A percentile compares a stretch with the other conserved stretches of the same genome.
Conservation (phyloP, 2,329 filamentous ascomycete species). For the Ophiocordyceps camponoti-saundersi region DNA sequence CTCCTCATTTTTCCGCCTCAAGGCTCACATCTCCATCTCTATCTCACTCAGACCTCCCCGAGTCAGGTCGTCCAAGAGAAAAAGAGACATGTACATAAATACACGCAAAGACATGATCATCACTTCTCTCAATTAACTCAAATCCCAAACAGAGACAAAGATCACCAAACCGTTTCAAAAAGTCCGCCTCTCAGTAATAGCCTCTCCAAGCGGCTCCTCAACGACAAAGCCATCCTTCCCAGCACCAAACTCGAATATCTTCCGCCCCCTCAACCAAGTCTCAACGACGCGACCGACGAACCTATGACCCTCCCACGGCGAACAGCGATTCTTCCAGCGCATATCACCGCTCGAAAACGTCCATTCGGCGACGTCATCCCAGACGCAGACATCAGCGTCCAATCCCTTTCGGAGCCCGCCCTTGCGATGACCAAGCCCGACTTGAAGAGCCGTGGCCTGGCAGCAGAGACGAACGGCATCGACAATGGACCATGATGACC, state of each 20-base stretch:
- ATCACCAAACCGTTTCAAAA: background rate
- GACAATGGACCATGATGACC: constrained; percentile 32
- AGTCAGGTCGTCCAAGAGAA: too few relatives aligned
- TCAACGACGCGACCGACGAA: constrained; percentile 66
- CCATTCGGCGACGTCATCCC: constrained; percentile 72
- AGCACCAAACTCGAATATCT: constrained; percentile 54
- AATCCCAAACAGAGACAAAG: too few relatives aligned
- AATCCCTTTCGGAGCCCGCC: constrained; percentile 61
- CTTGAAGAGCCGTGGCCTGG: constrained; percentile 72
- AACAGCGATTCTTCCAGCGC: constrained; percentile 89
- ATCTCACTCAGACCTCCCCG: too few relatives aligned
- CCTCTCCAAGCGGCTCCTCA: constrained; percentile 28
- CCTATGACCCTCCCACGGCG: constrained; percentile 69
- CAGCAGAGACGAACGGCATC: constrained; percentile 80
- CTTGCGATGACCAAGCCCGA: constrained; percentile 67
- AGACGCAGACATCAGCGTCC: constrained; percentile 80
- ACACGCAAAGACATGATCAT: too few relatives aligned
- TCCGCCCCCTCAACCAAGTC: constrained; percentile 68
- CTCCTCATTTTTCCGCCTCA: background rate
- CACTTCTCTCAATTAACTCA: too few relatives aligned
- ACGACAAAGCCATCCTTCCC: constrained; percentile 30
- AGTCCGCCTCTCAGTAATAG: constrained; percentile 41
- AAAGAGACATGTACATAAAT: too few relatives aligned
- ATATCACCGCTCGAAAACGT: constrained; percentile 59
- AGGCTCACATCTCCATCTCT: background rate